Base-by-base conservation (phyloP, 140 eudicot genomes). In the Cichorium intybus region DNA sequence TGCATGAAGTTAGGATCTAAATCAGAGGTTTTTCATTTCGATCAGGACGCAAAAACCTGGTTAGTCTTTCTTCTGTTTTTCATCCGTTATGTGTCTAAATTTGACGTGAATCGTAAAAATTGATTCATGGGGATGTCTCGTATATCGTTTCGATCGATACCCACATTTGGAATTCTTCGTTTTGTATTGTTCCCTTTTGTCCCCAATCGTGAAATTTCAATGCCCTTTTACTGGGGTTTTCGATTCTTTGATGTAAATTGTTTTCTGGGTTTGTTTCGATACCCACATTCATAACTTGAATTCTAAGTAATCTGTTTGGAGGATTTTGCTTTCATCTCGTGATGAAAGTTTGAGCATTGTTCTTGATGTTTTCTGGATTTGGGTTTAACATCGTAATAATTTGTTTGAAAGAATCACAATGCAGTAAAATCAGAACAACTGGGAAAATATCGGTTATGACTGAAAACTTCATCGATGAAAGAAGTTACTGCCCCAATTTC, bases 1-100 rank as follows among this genome's bases (percentile, higher is more conserved):
- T 81, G 78, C 87, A 81, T 78, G 75, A 79, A 75, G 65, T 48
- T 82, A 73, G 94, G 94, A 53, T 83, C 94, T 48, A 85, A 85
- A 77, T 64, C 88, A 21, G 94, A 82, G 22, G 81, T 77, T 53
- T 85, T 85, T 47, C 79, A 65, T 60, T 64, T 80, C 69, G 69
- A 85, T 64, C 80, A 79, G 18, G 61, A 60, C 55, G 69, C 75
- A 0, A 73, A 74, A 10, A 66, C 81, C 20, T 85, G 94, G 94
- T 85, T 56, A 60, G 88, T 69, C 37, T 4, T 46, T 64, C 10
- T 61, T 63, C 43, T 34, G 1, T 14, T 27, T 26, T 53, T 45
- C 26, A 29, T 20, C 33, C 48, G 35, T 73, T 10, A n/a, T 56
- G 10, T 10, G 10, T 11, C 1, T 7, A 5, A n/a, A 34, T 51